Conservation (phyloP, 495 filamentous ascomycete species). For the Talaromyces stipitatus region DNA sequence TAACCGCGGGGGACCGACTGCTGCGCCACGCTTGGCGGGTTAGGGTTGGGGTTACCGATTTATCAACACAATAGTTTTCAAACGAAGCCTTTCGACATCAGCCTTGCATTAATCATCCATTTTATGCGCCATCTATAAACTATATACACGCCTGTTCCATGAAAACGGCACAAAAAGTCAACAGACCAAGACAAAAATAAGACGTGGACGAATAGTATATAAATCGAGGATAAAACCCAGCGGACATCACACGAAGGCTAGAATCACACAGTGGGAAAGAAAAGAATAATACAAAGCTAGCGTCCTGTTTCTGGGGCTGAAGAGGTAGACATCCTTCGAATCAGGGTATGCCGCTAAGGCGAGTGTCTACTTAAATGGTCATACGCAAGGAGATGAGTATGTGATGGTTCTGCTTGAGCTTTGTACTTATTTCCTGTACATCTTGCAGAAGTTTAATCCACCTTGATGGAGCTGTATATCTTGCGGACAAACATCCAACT, state of each 20-base stretch:
- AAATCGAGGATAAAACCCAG: background rate
- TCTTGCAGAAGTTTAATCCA: constrained; percentile 52
- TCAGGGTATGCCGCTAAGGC: background rate
- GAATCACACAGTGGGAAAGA: background rate
- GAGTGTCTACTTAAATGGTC: background rate
- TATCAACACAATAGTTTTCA: too few species aligned
- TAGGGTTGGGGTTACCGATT: too few species aligned
- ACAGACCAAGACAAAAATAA: background rate
- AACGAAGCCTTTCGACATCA: too few species aligned
- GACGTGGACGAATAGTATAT: background rate
- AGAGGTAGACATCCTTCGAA: too few species aligned
- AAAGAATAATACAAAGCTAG: background rate
- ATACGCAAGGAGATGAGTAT: background rate
- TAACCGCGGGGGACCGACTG: background rate
- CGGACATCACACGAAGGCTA: background rate
- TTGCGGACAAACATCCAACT: constrained; percentile 88
- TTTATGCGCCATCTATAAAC: background rate
- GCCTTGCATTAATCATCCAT: background rate
- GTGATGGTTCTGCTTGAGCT: background rate
- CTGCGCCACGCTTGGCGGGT: constrained; percentile 5
- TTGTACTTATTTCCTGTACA: background rate
- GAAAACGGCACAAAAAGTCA: background rate
- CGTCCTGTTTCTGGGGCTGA: background rate
- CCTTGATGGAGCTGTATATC: constrained; percentile 94
- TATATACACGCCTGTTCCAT: background rate